phyloP scores from a whole-genome alignment of 1,284 basidiomycete genomes.

The Pterula multifida region DNA sequence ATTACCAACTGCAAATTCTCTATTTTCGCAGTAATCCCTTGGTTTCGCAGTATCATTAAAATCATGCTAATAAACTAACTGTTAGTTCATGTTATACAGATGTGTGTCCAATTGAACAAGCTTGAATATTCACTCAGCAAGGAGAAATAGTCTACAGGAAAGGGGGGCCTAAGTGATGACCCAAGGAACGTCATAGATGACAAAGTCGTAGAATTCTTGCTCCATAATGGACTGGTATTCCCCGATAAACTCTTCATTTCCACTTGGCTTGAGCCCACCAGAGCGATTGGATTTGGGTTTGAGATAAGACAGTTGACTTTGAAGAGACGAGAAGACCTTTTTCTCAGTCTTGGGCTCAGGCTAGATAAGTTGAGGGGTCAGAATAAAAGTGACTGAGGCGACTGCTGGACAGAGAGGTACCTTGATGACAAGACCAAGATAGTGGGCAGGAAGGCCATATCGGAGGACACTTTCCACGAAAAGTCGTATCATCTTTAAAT shows the following conservation, averaged over 20 bases:
- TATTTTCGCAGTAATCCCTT: constrained; percentile 12
- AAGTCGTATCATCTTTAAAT: constrained; percentile 84
- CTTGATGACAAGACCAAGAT: constrained; percentile 74
- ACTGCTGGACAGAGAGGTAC: constrained; percentile 27
- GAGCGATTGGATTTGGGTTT: constrained; percentile 47
- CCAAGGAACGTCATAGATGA: constrained; percentile 81
- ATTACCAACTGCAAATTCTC: constrained; percentile 12
- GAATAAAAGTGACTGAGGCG: constrained; percentile 1
- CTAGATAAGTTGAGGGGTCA: constrained; percentile 32
- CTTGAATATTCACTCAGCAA: not conserved
- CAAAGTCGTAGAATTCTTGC: constrained; percentile 90
- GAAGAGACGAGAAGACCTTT: constrained; percentile 68
- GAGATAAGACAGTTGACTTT: constrained; percentile 75
- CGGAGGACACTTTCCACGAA: constrained; percentile 94
- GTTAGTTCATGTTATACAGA: not conserved
- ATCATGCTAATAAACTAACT: not conserved
- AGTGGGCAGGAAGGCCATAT: constrained; percentile 92
- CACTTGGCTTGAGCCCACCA: constrained; percentile 30
- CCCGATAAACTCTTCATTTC: constrained; percentile 61
- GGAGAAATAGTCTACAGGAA: not conserved
- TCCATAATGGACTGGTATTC: constrained; percentile 89
- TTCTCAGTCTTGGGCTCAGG: constrained; percentile 82
- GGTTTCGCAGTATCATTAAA: not conserved
- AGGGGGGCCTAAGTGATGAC: constrained; percentile 35
- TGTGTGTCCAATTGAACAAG: not conserved